A percentile compares a stretch with the other conserved stretches of the same genome.
Conservation (phyloP, 1,139 yeast species). For the Yamadazyma kanchanaburiensis region DNA sequence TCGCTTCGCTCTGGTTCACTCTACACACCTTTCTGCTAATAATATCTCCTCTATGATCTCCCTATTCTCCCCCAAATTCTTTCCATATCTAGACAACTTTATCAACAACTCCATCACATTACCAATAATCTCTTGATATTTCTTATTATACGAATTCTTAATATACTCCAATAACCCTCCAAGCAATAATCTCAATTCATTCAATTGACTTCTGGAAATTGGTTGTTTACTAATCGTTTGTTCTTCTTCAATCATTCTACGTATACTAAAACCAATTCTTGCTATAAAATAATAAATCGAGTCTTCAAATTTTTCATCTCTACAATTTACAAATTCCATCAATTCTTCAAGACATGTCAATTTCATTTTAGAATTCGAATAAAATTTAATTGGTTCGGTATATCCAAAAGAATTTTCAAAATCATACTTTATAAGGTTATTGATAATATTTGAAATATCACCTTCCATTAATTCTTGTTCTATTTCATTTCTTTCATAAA, state of each 20-base stretch:
- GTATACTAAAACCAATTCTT: conserved; percentile 30
- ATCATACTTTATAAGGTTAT: conserved; percentile 19
- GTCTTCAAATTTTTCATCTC: conserved; percentile 15
- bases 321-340: conserved; percentile 20
- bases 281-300: conserved; percentile 24
- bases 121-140: neutral
- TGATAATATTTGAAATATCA: conserved; percentile 11
- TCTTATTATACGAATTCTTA: conserved; percentile 1
- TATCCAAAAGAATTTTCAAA: conserved; percentile 31
- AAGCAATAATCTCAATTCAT: conserved; percentile 27
- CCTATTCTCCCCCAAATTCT: conserved; percentile 1
- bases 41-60: too few species aligned
- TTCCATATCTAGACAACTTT: neutral
- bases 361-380: conserved; percentile 24
- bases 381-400: conserved; percentile 23
- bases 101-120: conserved; percentile 1
- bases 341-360: conserved; percentile 31
- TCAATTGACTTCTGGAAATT: conserved; percentile 32
- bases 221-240: conserved; percentile 29
- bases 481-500: conserved; percentile 30
- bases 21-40: too few species aligned
- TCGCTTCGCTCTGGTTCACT: too few species aligned
- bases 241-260: conserved; percentile 35
- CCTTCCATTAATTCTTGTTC: conserved; percentile 18
- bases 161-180: conserved; percentile 18